phyloP scores from a whole-genome alignment of 2,329 filamentous ascomycete genomes.

The Diaporthe australafricana region DNA sequence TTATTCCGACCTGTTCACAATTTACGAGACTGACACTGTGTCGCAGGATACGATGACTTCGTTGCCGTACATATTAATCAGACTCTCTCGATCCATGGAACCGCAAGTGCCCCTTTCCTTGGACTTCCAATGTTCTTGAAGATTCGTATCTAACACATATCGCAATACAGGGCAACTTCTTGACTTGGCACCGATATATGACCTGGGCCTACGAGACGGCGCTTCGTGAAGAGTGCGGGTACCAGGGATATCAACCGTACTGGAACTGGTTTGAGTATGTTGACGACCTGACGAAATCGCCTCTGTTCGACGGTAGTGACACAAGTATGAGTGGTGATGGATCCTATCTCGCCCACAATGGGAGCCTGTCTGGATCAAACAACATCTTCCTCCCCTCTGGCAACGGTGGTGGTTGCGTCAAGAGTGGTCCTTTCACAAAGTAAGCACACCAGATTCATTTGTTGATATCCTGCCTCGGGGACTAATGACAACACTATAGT shows the following conservation, averaged over 20 bases:
- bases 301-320: constrained; percentile 25
- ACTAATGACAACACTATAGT: neutral
- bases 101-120: neutral
- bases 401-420: constrained; percentile 30
- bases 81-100: constrained; percentile 50
- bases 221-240: constrained; percentile 30
- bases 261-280: constrained; percentile 20
- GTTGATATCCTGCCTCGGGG: no score
- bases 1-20: no score
- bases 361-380: neutral
- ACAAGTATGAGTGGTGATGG: constrained; percentile 29
- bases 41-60: constrained; percentile 56
- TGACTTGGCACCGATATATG: constrained; percentile 29
- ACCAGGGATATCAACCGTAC: constrained; percentile 31
- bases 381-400: constrained; percentile 23
- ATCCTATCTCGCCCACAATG: constrained; percentile 14
- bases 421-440: constrained; percentile 27
- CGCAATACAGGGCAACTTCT: constrained; percentile 32
- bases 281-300: constrained; percentile 8
- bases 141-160: no score
- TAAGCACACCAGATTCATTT: neutral
- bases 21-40: neutral
- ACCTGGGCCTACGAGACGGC: constrained; percentile 16
- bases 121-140: fast-evolving
- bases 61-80: constrained; percentile 61